Conservation (phyloP, 352 stramenopile species). For the Globisporangium yorkense region DNA sequence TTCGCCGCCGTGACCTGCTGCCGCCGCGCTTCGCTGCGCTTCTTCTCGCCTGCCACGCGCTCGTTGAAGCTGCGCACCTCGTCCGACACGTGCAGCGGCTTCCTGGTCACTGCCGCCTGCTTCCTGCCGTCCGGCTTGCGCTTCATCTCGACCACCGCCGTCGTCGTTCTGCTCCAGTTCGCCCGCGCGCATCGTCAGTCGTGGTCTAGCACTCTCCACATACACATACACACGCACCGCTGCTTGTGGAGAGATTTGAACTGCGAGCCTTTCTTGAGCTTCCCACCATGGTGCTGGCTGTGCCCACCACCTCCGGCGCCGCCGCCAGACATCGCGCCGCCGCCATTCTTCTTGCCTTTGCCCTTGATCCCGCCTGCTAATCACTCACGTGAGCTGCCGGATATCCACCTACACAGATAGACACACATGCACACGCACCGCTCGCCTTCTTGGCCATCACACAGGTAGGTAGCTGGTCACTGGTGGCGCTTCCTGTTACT, state of each 20-base stretch:
- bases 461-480: slow-evolving; percentile 12
- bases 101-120: slow-evolving; percentile 21
- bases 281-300: slow-evolving; percentile 17
- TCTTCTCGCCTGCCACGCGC: slow-evolving; percentile 45
- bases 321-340: background rate
- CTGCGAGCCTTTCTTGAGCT: slow-evolving; percentile 52
- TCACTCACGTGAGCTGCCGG: too few species aligned
- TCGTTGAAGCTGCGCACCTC: slow-evolving; percentile 81
- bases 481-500: slow-evolving; percentile 4
- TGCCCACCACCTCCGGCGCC: background rate
- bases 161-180: background rate
- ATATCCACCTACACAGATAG: background rate
- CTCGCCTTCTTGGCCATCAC: slow-evolving; percentile 43
- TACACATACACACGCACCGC: slow-evolving; percentile 19
- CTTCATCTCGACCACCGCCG: slow-evolving; percentile 29
- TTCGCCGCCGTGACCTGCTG: slow-evolving; percentile 17
- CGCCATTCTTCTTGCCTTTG: slow-evolving; percentile 17
- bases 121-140: slow-evolving; percentile 18
- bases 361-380: slow-evolving; percentile 11
- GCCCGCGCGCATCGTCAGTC: background rate
- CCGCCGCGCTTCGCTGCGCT: slow-evolving; percentile 16
- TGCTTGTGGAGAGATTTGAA: slow-evolving; percentile 73
- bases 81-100: slow-evolving; percentile 26
- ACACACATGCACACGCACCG: slow-evolving; percentile 18
- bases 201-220: background rate